Base-by-base conservation (phyloP, 148 eudicot species). In the Vaccinium myrtillus region DNA sequence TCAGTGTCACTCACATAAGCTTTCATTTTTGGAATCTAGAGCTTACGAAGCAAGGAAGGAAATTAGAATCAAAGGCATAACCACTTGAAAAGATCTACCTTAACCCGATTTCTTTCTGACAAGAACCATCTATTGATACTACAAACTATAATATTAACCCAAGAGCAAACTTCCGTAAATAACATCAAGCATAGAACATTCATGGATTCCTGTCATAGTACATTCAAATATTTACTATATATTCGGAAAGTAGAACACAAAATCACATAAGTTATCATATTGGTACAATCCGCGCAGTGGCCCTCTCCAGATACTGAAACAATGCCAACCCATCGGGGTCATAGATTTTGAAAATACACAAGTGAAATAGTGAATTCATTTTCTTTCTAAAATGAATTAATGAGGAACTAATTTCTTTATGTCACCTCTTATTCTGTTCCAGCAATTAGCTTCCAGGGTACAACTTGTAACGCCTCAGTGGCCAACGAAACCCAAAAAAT, bases 1-100 rank as follows among this genome's bases (percentile, higher is more conserved):
- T 97, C 99, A n/a, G 99, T 89, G 88, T 97, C 99, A 91, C 98
- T 92, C 85, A 97, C 93, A 95, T 95, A 97, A 78, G 98, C 98
- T 92, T 97, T 97, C 98, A 97, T 93, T 90, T 97, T 97, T 61
- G 99, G 99, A 90, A 97, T 97, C 99, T 97, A 95, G 94, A 95
- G 95, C 94, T 92, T 90, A 88, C 91, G 89, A 87, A 86, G 90
- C 79, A 88, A 90, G 80, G 77, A 84, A 84, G 83, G 11, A 86
- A 84, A 90, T 92, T 87, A 90, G 86, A 88, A 83, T 51, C 78
- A 36, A 78, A 77, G 50, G 58, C 54, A 76, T 5, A 78, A 58
- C 36, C 36, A 55, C 71, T 32, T 23, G 50, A 30, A 5, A 65
- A 6, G 51, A 50, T 23, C 83, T 21, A 51, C 19, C 0, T 10